phyloP scores from a whole-genome alignment of 2,329 filamentous ascomycete species.

The Metarhizium sp. region DNA sequence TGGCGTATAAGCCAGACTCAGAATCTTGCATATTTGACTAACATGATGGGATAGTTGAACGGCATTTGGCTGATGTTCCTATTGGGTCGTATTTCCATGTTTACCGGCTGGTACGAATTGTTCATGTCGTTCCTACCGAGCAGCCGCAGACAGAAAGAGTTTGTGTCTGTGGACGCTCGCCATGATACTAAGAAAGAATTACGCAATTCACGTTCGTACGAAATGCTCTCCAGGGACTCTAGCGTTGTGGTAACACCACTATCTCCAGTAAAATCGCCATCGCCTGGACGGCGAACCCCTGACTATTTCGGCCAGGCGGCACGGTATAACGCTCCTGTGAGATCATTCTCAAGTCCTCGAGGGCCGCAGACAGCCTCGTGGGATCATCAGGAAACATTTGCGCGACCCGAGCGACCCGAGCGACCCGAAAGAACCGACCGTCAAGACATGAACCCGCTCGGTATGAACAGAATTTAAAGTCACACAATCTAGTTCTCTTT shows the following conservation, averaged over 20 bases:
- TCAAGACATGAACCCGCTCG: conserved; percentile 42
- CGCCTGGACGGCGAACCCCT: conserved; percentile 35
- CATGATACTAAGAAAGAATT: conserved; percentile 50
- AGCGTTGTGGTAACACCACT: conserved; percentile 44
- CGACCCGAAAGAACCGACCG: conserved; percentile 9
- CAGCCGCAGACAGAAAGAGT: conserved; percentile 58
- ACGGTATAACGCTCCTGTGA: conserved; percentile 42
- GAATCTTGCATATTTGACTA: conserved; percentile 14
- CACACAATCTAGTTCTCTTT: no score
- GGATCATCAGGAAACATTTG: conserved; percentile 33
- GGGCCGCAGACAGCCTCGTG: conserved; percentile 33
- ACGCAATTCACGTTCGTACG: conserved; percentile 51
- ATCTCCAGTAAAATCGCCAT: conserved; percentile 27
- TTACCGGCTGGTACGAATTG: conserved; percentile 71
- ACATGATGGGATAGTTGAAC: conserved; percentile 47
- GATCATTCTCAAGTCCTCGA: conserved; percentile 47
- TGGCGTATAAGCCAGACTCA: not conserved
- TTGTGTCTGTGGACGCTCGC: conserved; percentile 77
- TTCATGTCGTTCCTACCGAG: conserved; percentile 32
- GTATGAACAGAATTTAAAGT: conserved; percentile 41
- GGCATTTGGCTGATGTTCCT: conserved; percentile 80
- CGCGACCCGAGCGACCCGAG: conserved; percentile 17
- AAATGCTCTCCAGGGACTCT: conserved; percentile 62
- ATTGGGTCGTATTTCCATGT: conserved; percentile 75
- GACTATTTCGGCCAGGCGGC: conserved; percentile 48